Evolutionary conservation across 2,329 filamentous ascomycete genomes (phyloP).

Genomic region (Penicillium freii): DNA sequence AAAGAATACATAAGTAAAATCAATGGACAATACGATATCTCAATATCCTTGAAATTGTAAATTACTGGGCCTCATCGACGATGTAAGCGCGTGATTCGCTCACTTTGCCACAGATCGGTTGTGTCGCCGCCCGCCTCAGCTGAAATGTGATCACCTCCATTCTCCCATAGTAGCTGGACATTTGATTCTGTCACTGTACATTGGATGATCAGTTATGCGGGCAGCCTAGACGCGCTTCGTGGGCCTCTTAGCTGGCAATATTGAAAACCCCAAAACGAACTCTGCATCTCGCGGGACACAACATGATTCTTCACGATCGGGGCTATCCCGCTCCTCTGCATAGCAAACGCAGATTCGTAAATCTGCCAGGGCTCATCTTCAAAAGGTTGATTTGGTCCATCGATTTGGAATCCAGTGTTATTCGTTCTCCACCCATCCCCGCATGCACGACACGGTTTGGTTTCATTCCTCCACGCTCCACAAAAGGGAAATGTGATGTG

Average conservation of each 20-base stretch:
- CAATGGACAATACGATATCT: neutral
- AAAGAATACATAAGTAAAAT: neutral
- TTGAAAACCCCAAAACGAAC: neutral
- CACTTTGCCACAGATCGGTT: neutral
- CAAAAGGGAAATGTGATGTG: conserved; percentile 2
- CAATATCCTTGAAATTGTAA: neutral
- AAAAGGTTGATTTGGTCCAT: neutral
- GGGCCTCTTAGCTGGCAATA: neutral
- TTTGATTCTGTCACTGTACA: neutral
- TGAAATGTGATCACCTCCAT: conserved; percentile 8
- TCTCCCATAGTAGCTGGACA: neutral
- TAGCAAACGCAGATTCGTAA: neutral
- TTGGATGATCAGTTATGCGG: neutral
- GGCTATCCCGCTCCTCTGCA: neutral
- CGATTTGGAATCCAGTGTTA: neutral
- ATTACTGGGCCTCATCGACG: neutral
- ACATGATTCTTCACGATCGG: conserved; percentile 3
- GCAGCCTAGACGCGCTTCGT: neutral
- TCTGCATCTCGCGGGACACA: neutral
- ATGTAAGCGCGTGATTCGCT: conserved; percentile 1
- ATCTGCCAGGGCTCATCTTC: neutral
- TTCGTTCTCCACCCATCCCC: neutral
- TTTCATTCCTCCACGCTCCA: neutral
- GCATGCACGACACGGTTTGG: conserved; percentile 2
- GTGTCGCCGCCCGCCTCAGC: neutral